Percentiles rank a stretch among this genome's conserved stretches.
phyloP scores from a whole-genome alignment of 257 asterid genomes.

The Apocynum venetum region DNA sequence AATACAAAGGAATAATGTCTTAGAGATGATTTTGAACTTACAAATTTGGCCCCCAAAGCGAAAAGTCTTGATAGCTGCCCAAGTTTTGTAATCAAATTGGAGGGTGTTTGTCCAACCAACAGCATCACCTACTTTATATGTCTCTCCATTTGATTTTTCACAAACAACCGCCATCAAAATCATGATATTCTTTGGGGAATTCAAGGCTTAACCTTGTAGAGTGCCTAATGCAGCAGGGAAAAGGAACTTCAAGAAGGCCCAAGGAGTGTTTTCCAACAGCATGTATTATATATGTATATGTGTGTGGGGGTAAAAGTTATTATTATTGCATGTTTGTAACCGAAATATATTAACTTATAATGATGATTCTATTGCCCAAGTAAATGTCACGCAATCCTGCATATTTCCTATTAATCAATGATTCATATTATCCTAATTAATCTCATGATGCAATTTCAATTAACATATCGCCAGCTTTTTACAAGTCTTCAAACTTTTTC shows the following conservation, averaged over 20 bases:
- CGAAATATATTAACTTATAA: neutral
- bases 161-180: neutral
- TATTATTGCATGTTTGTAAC: neutral
- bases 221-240: too few species aligned
- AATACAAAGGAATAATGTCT: neutral
- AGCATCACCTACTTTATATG: constrained; percentile 45
- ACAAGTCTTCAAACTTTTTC: neutral
- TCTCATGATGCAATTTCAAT: too few species aligned
- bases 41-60: constrained; percentile 43
- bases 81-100: constrained; percentile 33
- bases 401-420: neutral
- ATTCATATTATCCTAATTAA: neutral
- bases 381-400: neutral
- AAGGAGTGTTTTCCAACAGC: too few species aligned
- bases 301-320: neutral
- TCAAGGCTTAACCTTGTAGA: constrained; percentile 3
- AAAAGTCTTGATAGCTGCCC: constrained; percentile 46
- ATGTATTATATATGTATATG: too few species aligned
- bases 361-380: neutral
- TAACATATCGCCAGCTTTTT: neutral
- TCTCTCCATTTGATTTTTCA: constrained; percentile 7
- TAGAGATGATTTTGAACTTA: constrained; percentile 11
- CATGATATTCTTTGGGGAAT: neutral
- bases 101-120: constrained; percentile 41
- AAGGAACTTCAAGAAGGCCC: too few species aligned